A percentile compares a stretch with the other conserved stretches of the same genome.
phyloP scores from a whole-genome alignment of 768 basidiomycete genomes.

The Boletus insuetus region DNA sequence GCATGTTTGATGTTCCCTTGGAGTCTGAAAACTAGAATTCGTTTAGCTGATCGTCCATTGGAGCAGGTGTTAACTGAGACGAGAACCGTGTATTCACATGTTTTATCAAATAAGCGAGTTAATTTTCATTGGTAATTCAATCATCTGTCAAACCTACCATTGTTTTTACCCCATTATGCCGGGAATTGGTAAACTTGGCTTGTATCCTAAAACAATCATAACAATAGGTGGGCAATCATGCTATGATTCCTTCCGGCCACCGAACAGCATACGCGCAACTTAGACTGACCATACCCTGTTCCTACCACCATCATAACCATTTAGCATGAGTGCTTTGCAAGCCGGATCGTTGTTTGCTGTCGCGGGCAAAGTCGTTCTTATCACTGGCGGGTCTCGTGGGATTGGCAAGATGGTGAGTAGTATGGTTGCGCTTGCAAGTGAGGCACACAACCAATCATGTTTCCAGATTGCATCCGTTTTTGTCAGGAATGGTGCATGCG shows the following conservation, averaged over 20 bases:
- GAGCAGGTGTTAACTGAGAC: constrained; percentile 10
- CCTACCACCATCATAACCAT: background rate
- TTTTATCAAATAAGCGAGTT: constrained; percentile 24
- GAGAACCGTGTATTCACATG: constrained; percentile 17
- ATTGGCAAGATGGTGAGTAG: constrained; percentile 60
- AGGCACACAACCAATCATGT: constrained; percentile 5
- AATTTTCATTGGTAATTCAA: constrained; percentile 19
- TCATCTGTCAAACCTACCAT: constrained; percentile 4
- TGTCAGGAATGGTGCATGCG: constrained; percentile 58
- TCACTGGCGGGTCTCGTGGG: constrained; percentile 66
- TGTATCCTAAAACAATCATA: constrained; percentile 10
- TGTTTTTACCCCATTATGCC: constrained; percentile 5
- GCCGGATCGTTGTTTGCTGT: constrained; percentile 46
- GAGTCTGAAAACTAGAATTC: constrained; percentile 28
- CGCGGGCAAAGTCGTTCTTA: constrained; percentile 51
- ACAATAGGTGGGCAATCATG: constrained; percentile 16
- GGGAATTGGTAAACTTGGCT: constrained; percentile 7
- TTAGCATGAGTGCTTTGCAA: constrained; percentile 37
- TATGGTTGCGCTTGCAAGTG: background rate
- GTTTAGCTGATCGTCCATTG: constrained; percentile 6
- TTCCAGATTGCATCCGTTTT: constrained; percentile 61
- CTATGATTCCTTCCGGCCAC: background rate
- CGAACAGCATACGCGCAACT: background rate
- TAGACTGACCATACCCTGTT: background rate
- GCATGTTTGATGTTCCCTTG: constrained; percentile 31